Percentiles rank a stretch among this genome's conserved stretches.
Evolutionary conservation across 2,329 filamentous ascomycete genomes (phyloP).

Genomic region (Colletotrichum salicis): DNA sequence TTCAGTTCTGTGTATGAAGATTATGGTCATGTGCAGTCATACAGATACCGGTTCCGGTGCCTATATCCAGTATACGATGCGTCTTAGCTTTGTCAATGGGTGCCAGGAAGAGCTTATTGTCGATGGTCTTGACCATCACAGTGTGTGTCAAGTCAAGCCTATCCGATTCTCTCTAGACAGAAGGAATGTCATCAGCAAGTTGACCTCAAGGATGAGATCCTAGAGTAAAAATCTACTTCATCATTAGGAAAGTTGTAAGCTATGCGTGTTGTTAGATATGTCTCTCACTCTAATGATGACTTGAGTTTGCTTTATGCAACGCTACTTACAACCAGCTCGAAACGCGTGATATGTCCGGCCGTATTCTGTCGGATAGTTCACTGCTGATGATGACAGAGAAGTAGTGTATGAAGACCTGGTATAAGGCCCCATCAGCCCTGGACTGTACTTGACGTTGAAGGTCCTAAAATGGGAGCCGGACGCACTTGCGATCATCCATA

Average conservation of each 20-base stretch:
- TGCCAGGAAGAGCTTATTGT: constrained; percentile 13
- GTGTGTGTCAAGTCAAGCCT: constrained; percentile 6
- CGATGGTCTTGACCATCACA: constrained; percentile 3
- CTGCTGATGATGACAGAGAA: constrained; percentile 12
- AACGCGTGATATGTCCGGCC: constrained; percentile 29
- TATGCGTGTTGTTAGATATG: background rate
- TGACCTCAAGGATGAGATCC: too few relatives aligned
- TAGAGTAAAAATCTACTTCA: constrained; percentile 34
- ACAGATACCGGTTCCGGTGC: constrained; percentile 71
- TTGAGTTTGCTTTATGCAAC: background rate
- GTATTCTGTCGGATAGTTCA: constrained; percentile 23
- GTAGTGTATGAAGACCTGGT: background rate
- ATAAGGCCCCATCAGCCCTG: background rate
- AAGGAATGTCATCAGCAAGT: background rate
- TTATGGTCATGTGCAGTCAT: background rate
- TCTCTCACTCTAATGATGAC: background rate
- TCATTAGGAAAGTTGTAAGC: constrained; percentile 49
- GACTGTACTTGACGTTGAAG: background rate
- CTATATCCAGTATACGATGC: constrained; percentile 63
- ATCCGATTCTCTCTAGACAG: constrained; percentile 6
- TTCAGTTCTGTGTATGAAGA: background rate
- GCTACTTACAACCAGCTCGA: constrained; percentile 6
- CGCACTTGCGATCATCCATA: background rate
- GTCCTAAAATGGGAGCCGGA: background rate
- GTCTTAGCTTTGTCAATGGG: constrained; percentile 11